Evolutionary conservation across 2,329 filamentous ascomycete genomes (phyloP), one percentile per base, ranked within the genome.

Genomic region (Pseudovirgaria hyperparasitica): DNA sequence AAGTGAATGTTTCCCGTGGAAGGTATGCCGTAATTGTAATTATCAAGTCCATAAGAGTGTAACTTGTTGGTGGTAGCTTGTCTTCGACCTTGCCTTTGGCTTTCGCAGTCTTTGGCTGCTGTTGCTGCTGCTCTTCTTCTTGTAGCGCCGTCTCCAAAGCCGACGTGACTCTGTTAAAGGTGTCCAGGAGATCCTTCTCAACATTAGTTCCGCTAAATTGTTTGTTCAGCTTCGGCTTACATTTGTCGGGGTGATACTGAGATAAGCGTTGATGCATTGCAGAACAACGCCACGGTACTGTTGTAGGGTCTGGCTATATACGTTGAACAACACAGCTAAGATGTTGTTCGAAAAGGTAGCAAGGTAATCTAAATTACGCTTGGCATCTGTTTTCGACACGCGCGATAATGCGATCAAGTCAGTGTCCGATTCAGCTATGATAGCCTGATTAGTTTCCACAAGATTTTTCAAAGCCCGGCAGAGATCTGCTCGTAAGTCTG

Each of bases 291-390:
- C 86, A 40, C 90, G 72, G 45, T 82, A 90, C 46, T 94, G 84
- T 3, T 90, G 87, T 15, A 98, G 66, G 1, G 90, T 98, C 54
- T 94, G 82, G 37, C 82, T 93, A 60, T 98, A 98, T 23, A 98
- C 87, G 49, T 98, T 98, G 66, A 98, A 96, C n/a, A 98, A 63
- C 1, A 96, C 87, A 5, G 90, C 86, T 22, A 98, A 71, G 57
- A 98, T 70, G 44, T 96, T 96, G 34, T 78, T 78, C 1, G 87
- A 70, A 46, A 90, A 86, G 1, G 63, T 62, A 10, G 82, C 74
- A 9, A 98, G 64, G 49, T 92, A 77, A n/a, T 72, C 62, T 20
- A 96, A 59, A 47, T 94, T 94, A 54, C 76, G 76, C 50, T 73
- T 62, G 0, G 90, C 87, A 20, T 74, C 65, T 4, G 64, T 69